Evolutionary conservation across 805 yeast species (phyloP).

Genomic region (Wickerhamiella vanderwaltii): DNA sequence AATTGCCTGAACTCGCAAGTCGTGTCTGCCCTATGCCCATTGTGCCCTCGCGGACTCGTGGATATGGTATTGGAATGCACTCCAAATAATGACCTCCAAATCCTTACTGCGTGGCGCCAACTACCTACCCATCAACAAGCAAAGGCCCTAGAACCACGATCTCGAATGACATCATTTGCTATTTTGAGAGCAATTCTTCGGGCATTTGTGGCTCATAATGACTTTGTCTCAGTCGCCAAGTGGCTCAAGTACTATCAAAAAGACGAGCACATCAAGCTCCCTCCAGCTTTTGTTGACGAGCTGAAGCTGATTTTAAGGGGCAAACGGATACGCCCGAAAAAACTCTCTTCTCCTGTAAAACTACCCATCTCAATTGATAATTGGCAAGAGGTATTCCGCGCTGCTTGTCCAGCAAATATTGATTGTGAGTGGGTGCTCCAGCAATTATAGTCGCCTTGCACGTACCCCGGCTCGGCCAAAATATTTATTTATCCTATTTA

Average conservation of each 20-base stretch:
- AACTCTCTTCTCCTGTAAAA: not conserved
- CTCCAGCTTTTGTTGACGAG: not conserved
- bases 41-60: not conserved
- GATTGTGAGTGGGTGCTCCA: not conserved
- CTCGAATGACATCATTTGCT: not conserved
- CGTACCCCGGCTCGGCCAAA: too few relatives aligned
- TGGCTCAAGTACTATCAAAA: not conserved
- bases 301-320: not conserved
- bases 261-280: not conserved
- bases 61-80: not conserved
- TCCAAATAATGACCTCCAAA: not conserved
- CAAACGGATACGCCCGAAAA: not conserved
- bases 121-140: not conserved
- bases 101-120: not conserved
- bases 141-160: not conserved
- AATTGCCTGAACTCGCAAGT: not conserved
- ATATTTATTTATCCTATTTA: not conserved
- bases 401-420: not conserved
- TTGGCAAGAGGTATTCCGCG: not conserved
- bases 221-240: slow-evolving; percentile 1
- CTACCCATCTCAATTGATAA: not conserved
- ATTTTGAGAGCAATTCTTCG: not conserved
- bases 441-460: too few relatives aligned
- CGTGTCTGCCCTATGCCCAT: not conserved
- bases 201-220: not conserved